Conservation (phyloP, 805 yeast species). For the Saccharomycopsis javanensis region DNA sequence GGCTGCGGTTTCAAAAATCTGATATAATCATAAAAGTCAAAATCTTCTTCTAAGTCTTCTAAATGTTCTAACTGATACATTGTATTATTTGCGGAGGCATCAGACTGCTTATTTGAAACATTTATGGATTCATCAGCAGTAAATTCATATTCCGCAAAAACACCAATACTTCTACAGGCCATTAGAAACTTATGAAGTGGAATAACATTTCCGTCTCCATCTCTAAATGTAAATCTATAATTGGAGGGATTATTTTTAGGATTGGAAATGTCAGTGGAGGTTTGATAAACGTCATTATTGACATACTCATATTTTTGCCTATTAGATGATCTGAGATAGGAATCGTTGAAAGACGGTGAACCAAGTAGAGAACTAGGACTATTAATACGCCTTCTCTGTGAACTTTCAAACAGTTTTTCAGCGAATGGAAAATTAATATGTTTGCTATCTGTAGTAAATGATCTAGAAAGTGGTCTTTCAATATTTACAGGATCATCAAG, state of each 20-base stretch:
- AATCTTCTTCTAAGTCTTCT: slow-evolving; percentile 14
- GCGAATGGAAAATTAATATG: not conserved
- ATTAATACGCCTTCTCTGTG: not conserved
- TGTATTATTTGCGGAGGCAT: slow-evolving; percentile 3
- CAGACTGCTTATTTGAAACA: slow-evolving; percentile 12
- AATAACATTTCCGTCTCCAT: not conserved
- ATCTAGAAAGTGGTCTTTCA: slow-evolving; percentile 1
- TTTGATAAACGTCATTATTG: not conserved
- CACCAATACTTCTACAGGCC: slow-evolving; percentile 12
- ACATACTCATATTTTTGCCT: not conserved
- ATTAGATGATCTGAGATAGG: not conserved
- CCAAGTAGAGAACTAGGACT: not conserved
- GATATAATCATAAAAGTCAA: slow-evolving; percentile 17
- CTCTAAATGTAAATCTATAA: not conserved
- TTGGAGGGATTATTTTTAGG: not conserved
- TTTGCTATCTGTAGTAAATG: not conserved
- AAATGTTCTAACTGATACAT: not conserved
- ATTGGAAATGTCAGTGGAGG: not conserved
- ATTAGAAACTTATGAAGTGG: slow-evolving; percentile 7
- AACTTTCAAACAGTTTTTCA: not conserved
- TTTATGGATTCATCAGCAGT: not conserved
- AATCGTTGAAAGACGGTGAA: not conserved
- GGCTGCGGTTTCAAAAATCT: not conserved
- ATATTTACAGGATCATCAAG: not conserved
- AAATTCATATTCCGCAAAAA: slow-evolving; percentile 9